These are phyloP conservation scores for Russula lepida DNA, from an alignment of 768 basidiomycete genomes.

Conservation along the genomic window DNA sequence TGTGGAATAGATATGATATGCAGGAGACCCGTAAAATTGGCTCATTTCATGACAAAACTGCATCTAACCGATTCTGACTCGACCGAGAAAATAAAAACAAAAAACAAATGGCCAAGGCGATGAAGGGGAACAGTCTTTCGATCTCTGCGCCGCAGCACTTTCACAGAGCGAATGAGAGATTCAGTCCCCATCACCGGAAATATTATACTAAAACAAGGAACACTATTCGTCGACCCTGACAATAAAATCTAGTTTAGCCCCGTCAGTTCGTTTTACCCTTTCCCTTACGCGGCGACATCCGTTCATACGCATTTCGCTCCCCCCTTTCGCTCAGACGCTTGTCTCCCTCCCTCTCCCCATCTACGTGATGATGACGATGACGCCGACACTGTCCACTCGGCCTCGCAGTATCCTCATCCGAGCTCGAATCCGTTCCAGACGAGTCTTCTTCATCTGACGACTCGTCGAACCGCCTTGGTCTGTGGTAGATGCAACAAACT, in stretches of 20 bases:
- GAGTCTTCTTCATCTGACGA: conserved; percentile 55
- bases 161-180: too few species aligned
- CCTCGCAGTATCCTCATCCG: conserved; percentile 15
- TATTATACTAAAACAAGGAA: too few species aligned
- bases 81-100: not conserved
- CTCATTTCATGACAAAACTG: not conserved
- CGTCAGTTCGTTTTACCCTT: conserved; percentile 10
- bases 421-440: conserved; percentile 36
- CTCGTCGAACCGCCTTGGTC: conserved; percentile 71
- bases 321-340: not conserved
- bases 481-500: conserved; percentile 97
- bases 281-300: conserved; percentile 6
- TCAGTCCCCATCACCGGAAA: too few species aligned
- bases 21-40: not conserved
- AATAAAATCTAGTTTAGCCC: too few species aligned
- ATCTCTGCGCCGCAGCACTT: conserved; percentile 1
- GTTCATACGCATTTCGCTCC: conserved; percentile 15
- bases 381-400: conserved; percentile 3
- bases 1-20: not conserved
- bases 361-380: not conserved
- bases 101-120: too few species aligned
- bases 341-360: not conserved
- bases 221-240: too few species aligned
- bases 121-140: not conserved
- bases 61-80: not conserved